These are phyloP conservation scores for Aegilops umbellulata DNA, from an alignment of 176 grass and related monocot genomes.

Conservation along the genomic window DNA sequence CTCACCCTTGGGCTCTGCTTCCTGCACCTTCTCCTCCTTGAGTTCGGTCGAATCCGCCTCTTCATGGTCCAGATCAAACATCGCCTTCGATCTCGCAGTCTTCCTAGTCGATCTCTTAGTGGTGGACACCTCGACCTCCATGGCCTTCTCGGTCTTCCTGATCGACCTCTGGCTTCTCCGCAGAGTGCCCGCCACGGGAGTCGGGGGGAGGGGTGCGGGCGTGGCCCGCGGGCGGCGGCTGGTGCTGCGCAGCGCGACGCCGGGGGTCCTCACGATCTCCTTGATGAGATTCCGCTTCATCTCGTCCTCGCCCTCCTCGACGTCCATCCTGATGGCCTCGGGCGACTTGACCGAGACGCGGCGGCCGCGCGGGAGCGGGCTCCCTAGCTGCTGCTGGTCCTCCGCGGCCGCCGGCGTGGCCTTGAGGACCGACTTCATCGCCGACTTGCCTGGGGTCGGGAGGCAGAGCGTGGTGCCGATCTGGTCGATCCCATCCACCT, in stretches of 20 bases:
- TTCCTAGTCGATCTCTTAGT: slow-evolving; percentile 6
- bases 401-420: not conserved
- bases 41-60: not conserved
- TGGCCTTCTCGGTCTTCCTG: slow-evolving; percentile 6
- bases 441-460: slow-evolving; percentile 30
- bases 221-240: slow-evolving; percentile 35
- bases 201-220: not conserved
- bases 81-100: slow-evolving; percentile 24
- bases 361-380: slow-evolving; percentile 38
- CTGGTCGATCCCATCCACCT: slow-evolving; percentile 48
- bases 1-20: slow-evolving; percentile 37
- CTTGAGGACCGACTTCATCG: slow-evolving; percentile 26
- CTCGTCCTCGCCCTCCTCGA: slow-evolving; percentile 43
- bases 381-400: slow-evolving; percentile 36
- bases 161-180: slow-evolving; percentile 49
- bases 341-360: slow-evolving; percentile 51
- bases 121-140: slow-evolving; percentile 19
- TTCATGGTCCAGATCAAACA: slow-evolving; percentile 36
- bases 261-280: slow-evolving; percentile 41
- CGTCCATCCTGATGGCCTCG: slow-evolving; percentile 44
- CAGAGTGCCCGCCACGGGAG: slow-evolving; percentile 29
- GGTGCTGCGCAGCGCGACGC: slow-evolving; percentile 29
- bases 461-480: slow-evolving; percentile 43
- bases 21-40: slow-evolving; percentile 17
- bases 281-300: slow-evolving; percentile 38